Base-by-base conservation (phyloP, 2,329 filamentous ascomycete species). In the Volutella citrinella region DNA sequence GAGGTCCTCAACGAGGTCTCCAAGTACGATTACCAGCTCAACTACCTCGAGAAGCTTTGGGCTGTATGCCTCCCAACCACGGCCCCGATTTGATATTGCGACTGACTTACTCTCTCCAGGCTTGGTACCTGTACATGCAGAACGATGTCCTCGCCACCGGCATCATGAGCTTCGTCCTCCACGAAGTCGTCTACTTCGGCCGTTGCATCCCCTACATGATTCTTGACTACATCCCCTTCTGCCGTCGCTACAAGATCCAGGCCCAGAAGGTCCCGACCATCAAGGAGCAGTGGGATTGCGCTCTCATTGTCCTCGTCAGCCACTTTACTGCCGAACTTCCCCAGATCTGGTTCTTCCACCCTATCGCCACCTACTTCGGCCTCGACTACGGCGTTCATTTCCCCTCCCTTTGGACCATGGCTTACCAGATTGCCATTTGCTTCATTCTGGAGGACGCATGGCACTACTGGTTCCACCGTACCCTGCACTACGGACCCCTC, bases 281-380 rank as follows among this genome's bases (percentile, higher is more conserved):
- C 34, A 84, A 80, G 59, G 93, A 98, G 65, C 93, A 98, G 67
- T 95, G 87, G 80, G 80, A 90, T 57, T 98, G 93, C 69, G 90
- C 93, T 40, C 82, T 80, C 62, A 82, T 96, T 49, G 93, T 98
- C 45, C 84, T 98, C 47, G 72, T 97, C 55, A 90, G 83, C 61
- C 93, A 98, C 66, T 95, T 97, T 68, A 97, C 93, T 49, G 93
- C 96, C 63, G 93, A 98, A 68, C 79, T 98, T 22, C 93, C 93
- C 43, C 93, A 97, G 67, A 97, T 97, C 64, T 97, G 91, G 91
- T 78, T 97, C 54, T 98, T 98, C 78, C 93, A 98, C 72, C 93
- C 93, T 19, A 80, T 96, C 72, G 91, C 91, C 38, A 87, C 90
- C 60, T 95, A 80, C 67, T 90, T 88, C 61, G 93, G 93, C 54